A percentile compares a stretch with the other conserved stretches of the same genome.
Evolutionary conservation across 1,284 basidiomycete genomes (phyloP).

Genomic region (Coniophora puteana): DNA sequence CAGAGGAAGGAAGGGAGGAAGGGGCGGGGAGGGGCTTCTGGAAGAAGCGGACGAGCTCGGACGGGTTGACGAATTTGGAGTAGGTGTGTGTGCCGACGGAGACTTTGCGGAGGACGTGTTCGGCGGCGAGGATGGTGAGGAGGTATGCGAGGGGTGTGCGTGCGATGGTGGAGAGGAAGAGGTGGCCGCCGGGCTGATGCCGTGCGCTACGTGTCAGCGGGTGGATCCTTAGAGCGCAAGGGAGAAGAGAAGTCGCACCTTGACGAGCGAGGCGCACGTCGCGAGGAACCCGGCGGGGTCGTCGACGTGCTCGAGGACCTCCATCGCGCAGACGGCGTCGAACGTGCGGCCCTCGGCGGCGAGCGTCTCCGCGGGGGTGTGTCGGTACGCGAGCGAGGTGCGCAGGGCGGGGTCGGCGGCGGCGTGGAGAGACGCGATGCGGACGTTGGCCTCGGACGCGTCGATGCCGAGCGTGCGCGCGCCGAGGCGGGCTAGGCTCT

Average conservation of each 20-base stretch:
- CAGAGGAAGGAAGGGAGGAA: conserved; percentile 12
- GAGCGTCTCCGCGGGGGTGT: conserved; percentile 78
- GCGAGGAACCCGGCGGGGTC: conserved; percentile 83
- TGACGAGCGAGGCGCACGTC: conserved; percentile 80
- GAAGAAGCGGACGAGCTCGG: conserved; percentile 88
- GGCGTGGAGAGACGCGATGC: conserved; percentile 84
- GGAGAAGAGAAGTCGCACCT: conserved; percentile 46
- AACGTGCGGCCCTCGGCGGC: conserved; percentile 61
- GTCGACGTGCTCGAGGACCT: conserved; percentile 97
- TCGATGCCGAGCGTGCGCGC: conserved; percentile 88
- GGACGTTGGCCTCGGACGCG: conserved; percentile 85
- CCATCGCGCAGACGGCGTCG: conserved; percentile 97
- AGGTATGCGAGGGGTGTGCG: conserved; percentile 89
- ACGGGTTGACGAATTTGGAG: conserved; percentile 86
- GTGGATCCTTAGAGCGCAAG: conserved; percentile 3
- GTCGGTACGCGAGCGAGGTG: conserved; percentile 58
- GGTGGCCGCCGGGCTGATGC: conserved; percentile 87
- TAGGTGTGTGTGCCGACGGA: conserved; percentile 91
- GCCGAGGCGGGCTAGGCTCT: conserved; percentile 88
- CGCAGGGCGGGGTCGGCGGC: conserved; percentile 66
- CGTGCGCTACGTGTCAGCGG: conserved; percentile 1
- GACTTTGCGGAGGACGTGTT: conserved; percentile 81
- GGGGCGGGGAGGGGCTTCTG: conserved; percentile 49
- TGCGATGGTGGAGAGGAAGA: conserved; percentile 96
- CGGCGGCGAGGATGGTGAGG: conserved; percentile 89